phyloP scores from a whole-genome alignment of 2,329 filamentous ascomycete species.

The Penicillium concentricum region DNA sequence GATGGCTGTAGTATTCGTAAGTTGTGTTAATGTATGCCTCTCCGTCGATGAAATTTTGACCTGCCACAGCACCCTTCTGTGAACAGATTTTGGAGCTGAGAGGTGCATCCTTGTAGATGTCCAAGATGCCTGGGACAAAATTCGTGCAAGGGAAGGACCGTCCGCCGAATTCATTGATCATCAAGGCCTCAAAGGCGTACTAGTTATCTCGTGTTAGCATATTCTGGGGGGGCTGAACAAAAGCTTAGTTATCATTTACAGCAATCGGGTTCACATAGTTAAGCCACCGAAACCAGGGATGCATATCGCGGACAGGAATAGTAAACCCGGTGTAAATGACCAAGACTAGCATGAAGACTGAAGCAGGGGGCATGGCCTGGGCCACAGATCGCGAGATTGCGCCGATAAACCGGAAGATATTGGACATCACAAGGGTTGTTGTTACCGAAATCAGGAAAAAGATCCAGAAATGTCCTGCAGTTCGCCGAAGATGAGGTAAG shows the following conservation, averaged over 20 bases:
- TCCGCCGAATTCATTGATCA: slow-evolving; percentile 77
- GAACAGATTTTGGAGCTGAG: slow-evolving; percentile 54
- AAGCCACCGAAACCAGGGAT: slow-evolving; percentile 79
- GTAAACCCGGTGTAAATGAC: slow-evolving; percentile 53
- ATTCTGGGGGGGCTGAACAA: neutral
- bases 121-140: slow-evolving; percentile 45
- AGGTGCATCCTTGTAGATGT: slow-evolving; percentile 41
- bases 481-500: slow-evolving; percentile 75
- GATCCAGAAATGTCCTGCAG: slow-evolving; percentile 77
- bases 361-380: slow-evolving; percentile 57
- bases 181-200: slow-evolving; percentile 78
- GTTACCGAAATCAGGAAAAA: slow-evolving; percentile 75
- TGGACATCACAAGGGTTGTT: slow-evolving; percentile 75
- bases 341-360: slow-evolving; percentile 47
- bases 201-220: slow-evolving; percentile 6
- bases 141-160: slow-evolving; percentile 56
- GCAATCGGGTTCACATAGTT: slow-evolving; percentile 76
- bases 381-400: slow-evolving; percentile 67
- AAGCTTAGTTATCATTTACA: slow-evolving; percentile 17
- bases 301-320: slow-evolving; percentile 61
- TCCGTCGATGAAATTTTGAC: slow-evolving; percentile 55
- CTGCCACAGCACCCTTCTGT: slow-evolving; percentile 57
- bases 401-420: slow-evolving; percentile 78
- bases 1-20: slow-evolving; percentile 56
- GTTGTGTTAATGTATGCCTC: slow-evolving; percentile 56